phyloP scores from a whole-genome alignment of 1,284 basidiomycete species.

The Leucoagaricus sp. region DNA sequence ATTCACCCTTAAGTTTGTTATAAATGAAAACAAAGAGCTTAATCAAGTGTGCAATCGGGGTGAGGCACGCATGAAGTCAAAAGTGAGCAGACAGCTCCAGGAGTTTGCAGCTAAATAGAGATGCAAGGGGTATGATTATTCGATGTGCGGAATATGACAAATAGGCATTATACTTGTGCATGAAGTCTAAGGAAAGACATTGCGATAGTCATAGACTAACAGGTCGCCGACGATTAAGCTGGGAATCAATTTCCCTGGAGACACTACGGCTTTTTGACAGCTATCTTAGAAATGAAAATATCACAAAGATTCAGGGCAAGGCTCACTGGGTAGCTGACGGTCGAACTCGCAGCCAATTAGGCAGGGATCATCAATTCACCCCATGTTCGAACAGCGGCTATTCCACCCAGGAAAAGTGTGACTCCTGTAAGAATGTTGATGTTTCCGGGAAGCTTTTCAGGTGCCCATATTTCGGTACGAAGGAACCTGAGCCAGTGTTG shows the following conservation, averaged over 20 bases:
- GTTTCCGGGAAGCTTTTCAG: constrained; percentile 74
- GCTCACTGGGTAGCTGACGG: neutral
- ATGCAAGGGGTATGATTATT: neutral
- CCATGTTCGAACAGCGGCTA: constrained; percentile 65
- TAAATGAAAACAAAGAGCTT: too few species aligned
- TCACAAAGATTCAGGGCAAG: too few species aligned
- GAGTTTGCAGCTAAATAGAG: neutral
- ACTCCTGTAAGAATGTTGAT: constrained; percentile 65
- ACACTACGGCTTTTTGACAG: too few species aligned
- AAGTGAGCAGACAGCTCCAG: too few species aligned
- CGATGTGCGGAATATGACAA: neutral
- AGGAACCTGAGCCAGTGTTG: constrained; percentile 24
- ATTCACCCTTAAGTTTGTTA: too few species aligned
- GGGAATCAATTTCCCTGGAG: too few species aligned
- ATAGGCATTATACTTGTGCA: neutral
- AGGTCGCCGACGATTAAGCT: too few species aligned
- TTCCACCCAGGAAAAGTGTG: constrained; percentile 65
- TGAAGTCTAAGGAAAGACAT: too few species aligned
- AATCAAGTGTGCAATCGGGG: too few species aligned
- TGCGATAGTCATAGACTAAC: too few species aligned
- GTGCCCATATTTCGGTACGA: constrained; percentile 65
- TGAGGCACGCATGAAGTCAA: too few species aligned
- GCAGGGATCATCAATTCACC: constrained; percentile 75
- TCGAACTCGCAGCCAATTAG: constrained; percentile 27
- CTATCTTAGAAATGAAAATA: too few species aligned